These are phyloP conservation scores for Naumovozyma baii DNA, from an alignment of 805 yeast species.

Conservation along the genomic window DNA sequence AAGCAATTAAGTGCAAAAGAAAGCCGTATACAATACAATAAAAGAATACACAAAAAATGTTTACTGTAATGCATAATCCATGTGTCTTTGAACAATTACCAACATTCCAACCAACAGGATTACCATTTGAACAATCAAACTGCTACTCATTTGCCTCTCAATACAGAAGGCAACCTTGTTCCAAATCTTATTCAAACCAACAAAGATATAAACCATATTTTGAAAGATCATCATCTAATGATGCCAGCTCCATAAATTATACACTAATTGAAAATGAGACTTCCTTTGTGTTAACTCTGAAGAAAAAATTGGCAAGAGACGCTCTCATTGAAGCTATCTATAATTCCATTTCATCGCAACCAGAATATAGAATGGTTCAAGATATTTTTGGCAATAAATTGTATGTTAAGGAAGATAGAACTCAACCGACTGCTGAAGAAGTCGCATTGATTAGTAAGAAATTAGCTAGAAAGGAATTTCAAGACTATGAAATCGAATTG, in stretches of 20 bases:
- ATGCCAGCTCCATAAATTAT: slow-evolving; percentile 2
- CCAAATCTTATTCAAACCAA: not conserved
- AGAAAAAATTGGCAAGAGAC: slow-evolving; percentile 13
- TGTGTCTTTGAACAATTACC: slow-evolving; percentile 22
- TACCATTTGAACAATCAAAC: not conserved
- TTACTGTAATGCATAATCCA: slow-evolving; percentile 14
- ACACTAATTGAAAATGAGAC: slow-evolving; percentile 10
- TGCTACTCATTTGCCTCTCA: not conserved
- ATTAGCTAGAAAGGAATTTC: slow-evolving; percentile 19
- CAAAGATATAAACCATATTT: not conserved
- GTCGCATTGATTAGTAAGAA: slow-evolving; percentile 11
- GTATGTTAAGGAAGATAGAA: slow-evolving; percentile 20
- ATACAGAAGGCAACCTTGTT: not conserved
- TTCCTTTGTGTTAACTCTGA: slow-evolving; percentile 12
- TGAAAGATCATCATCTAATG: not conserved
- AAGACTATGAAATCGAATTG: slow-evolving; percentile 23
- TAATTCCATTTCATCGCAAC: slow-evolving; percentile 9
- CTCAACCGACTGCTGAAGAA: slow-evolving; percentile 14
- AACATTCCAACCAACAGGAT: slow-evolving; percentile 4
- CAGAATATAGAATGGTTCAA: slow-evolving; percentile 17
- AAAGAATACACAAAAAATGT: no score
- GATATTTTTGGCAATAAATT: slow-evolving; percentile 26
- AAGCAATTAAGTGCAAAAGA: no score
- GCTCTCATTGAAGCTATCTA: slow-evolving; percentile 14
- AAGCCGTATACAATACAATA: no score